Evolutionary conservation across 345 rosid species (phyloP).

Genomic region (Syzygium grande): DNA sequence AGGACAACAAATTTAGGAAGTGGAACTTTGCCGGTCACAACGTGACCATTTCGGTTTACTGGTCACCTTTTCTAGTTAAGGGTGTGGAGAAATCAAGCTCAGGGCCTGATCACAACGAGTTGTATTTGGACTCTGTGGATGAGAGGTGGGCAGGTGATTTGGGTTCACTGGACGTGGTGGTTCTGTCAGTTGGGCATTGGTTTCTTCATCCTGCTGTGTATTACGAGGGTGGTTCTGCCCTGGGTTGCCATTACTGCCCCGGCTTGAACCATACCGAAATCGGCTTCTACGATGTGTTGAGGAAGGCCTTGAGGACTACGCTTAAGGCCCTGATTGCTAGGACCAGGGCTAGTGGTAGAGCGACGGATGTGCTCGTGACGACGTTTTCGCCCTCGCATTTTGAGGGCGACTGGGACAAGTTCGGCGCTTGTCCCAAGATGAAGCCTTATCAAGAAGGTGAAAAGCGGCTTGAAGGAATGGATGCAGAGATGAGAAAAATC

Average conservation of each 20-base stretch:
- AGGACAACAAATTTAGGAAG: slow-evolving; percentile 67
- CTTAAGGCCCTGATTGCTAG: slow-evolving; percentile 34
- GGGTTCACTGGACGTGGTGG: slow-evolving; percentile 38
- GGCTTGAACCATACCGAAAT: slow-evolving; percentile 67
- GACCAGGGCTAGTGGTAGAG: slow-evolving; percentile 15
- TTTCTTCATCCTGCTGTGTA: slow-evolving; percentile 86
- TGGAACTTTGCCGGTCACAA: slow-evolving; percentile 69
- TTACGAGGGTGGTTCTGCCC: slow-evolving; percentile 43
- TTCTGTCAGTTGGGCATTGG: slow-evolving; percentile 91
- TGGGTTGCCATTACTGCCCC: slow-evolving; percentile 86
- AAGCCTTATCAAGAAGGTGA: slow-evolving; percentile 58
- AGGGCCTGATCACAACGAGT: slow-evolving; percentile 56
- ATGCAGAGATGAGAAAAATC: slow-evolving; percentile 54
- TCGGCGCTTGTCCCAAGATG: slow-evolving; percentile 79
- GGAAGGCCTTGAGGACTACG: slow-evolving; percentile 64
- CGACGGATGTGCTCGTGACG: slow-evolving; percentile 38
- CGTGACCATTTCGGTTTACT: slow-evolving; percentile 53
- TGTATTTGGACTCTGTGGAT: slow-evolving; percentile 62
- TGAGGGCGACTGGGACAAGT: slow-evolving; percentile 94
- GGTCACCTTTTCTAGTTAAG: slow-evolving; percentile 93
- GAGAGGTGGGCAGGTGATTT: slow-evolving; percentile 77
- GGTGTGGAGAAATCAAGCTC: slow-evolving; percentile 64
- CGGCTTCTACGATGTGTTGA: slow-evolving; percentile 65
- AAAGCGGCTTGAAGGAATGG: slow-evolving; percentile 66
- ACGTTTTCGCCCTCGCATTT: slow-evolving; percentile 90